A percentile compares a stretch with the other conserved stretches of the same genome.
Evolutionary conservation across 352 stramenopile genomes (phyloP).

Genomic region (Pelagophyceae sp.): DNA sequence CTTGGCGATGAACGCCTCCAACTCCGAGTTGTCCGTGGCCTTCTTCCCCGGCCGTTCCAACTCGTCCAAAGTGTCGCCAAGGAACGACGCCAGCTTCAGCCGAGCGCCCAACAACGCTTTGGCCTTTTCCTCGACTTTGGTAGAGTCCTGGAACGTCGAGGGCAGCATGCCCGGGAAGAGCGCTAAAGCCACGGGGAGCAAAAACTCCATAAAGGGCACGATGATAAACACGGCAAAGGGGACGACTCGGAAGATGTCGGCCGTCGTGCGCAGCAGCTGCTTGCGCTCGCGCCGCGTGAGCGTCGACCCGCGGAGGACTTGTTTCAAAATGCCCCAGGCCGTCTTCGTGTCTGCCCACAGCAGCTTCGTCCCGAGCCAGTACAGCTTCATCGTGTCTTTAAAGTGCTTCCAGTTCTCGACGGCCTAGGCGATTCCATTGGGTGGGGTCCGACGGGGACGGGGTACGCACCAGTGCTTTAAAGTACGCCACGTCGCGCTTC

Average conservation of each 20-base stretch:
- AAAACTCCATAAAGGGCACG: slow-evolving; percentile 96
- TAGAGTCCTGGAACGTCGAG: slow-evolving; percentile 90
- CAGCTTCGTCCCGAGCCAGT: slow-evolving; percentile 43
- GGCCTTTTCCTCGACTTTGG: slow-evolving; percentile 89
- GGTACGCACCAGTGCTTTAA: too few relatives aligned
- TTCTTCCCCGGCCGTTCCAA: slow-evolving; percentile 26
- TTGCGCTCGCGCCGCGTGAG: slow-evolving; percentile 89
- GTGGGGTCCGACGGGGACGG: too few relatives aligned
- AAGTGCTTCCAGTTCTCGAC: slow-evolving; percentile 5
- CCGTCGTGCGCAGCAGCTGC: slow-evolving; percentile 88
- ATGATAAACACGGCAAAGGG: slow-evolving; percentile 94
- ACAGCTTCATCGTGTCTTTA: slow-evolving; percentile 7
- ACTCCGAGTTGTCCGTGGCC: slow-evolving; percentile 63
- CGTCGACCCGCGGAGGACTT: slow-evolving; percentile 76
- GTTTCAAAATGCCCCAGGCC: slow-evolving; percentile 75
- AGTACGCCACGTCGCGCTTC: too few relatives aligned
- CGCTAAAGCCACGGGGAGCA: slow-evolving; percentile 90
- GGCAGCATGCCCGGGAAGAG: slow-evolving; percentile 98
- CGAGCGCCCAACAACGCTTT: slow-evolving; percentile 55
- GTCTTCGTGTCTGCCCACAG: slow-evolving; percentile 88
- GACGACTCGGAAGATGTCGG: slow-evolving; percentile 90
- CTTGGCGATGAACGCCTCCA: slow-evolving; percentile 68
- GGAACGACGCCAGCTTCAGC: slow-evolving; percentile 40
- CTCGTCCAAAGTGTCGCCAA: slow-evolving; percentile 14
- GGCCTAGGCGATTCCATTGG: too few relatives aligned